phyloP scores from a whole-genome alignment of 1,139 yeast species.

The Protomyces inundatus region DNA sequence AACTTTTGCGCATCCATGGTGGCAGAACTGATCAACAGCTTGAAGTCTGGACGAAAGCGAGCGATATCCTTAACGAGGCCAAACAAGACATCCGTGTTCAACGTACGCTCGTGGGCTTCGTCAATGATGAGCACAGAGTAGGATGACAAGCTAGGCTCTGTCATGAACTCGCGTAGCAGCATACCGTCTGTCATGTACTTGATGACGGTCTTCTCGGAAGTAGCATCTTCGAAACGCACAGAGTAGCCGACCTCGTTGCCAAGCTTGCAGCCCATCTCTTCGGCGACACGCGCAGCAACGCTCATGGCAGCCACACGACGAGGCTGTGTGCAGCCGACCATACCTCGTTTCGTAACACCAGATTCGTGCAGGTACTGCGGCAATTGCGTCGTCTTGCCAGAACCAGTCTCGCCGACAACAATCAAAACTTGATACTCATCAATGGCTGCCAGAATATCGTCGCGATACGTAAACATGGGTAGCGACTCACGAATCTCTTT shows the following conservation, averaged over 20 bases:
- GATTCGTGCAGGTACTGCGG: conserved; percentile 85
- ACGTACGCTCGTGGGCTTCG: conserved; percentile 93
- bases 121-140: conserved; percentile 88
- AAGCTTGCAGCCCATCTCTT: conserved; percentile 64
- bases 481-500: conserved; percentile 55
- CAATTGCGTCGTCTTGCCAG: conserved; percentile 93
- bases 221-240: conserved; percentile 75
- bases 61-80: conserved; percentile 74
- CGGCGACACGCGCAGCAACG: conserved; percentile 86
- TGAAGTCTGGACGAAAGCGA: conserved; percentile 59
- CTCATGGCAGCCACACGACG: conserved; percentile 93
- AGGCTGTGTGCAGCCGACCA: conserved; percentile 91
- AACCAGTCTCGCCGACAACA: conserved; percentile 95
- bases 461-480: conserved; percentile 69
- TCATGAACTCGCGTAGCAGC: conserved; percentile 74
- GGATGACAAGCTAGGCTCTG: conserved; percentile 61
- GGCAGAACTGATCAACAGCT: conserved; percentile 81
- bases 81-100: conserved; percentile 83
- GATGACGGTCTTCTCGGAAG: conserved; percentile 58
- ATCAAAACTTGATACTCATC: conserved; percentile 65
- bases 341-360: conserved; percentile 56
- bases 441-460: conserved; percentile 59
- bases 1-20: conserved; percentile 88
- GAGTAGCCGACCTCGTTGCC: conserved; percentile 85
- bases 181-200: conserved; percentile 95